These are phyloP conservation scores for Penicillium expansum DNA, from an alignment of 2,329 filamentous ascomycete genomes.

Conservation along the genomic window DNA sequence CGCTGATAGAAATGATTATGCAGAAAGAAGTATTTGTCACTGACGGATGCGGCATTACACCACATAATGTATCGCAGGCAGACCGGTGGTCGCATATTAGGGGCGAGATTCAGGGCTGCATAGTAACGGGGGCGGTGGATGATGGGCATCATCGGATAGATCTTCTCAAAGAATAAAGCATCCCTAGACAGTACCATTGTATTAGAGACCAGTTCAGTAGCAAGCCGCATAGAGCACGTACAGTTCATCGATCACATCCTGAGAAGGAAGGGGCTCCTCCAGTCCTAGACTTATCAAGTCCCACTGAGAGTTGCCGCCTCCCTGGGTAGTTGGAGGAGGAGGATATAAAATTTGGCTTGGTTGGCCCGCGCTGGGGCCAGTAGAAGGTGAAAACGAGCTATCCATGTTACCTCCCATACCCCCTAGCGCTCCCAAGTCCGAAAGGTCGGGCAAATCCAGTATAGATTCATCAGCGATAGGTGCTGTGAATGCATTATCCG, in stretches of 20 bases:
- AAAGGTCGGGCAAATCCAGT: conserved; percentile 25
- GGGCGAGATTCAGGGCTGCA: conserved; percentile 85
- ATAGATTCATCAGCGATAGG: conserved; percentile 34
- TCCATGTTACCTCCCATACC: conserved; percentile 17
- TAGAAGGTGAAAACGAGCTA: conserved; percentile 26
- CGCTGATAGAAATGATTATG: conserved; percentile 88
- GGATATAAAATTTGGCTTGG: conserved; percentile 22
- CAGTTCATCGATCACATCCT: conserved; percentile 82
- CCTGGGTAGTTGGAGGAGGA: conserved; percentile 25
- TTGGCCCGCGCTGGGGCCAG: conserved; percentile 20
- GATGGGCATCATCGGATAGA: conserved; percentile 81
- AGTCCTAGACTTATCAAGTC: conserved; percentile 80
- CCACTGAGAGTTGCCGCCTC: conserved; percentile 62
- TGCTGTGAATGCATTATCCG: conserved; percentile 25
- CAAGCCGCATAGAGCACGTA: conserved; percentile 39
- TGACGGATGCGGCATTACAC: conserved; percentile 83
- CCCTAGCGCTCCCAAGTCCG: conserved; percentile 15
- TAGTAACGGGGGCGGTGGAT: conserved; percentile 86
- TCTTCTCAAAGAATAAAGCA: conserved; percentile 84
- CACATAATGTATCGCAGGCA: conserved; percentile 93
- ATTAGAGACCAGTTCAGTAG: conserved; percentile 14
- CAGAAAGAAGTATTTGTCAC: conserved; percentile 74
- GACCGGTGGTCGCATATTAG: conserved; percentile 78
- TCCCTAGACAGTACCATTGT: conserved; percentile 53
- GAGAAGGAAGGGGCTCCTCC: conserved; percentile 75